Percentiles rank a stretch among this genome's conserved stretches.
These are phyloP conservation scores for Alternaria metachromatica DNA, from an alignment of 2,329 filamentous ascomycete species.

Conservation along the genomic window DNA sequence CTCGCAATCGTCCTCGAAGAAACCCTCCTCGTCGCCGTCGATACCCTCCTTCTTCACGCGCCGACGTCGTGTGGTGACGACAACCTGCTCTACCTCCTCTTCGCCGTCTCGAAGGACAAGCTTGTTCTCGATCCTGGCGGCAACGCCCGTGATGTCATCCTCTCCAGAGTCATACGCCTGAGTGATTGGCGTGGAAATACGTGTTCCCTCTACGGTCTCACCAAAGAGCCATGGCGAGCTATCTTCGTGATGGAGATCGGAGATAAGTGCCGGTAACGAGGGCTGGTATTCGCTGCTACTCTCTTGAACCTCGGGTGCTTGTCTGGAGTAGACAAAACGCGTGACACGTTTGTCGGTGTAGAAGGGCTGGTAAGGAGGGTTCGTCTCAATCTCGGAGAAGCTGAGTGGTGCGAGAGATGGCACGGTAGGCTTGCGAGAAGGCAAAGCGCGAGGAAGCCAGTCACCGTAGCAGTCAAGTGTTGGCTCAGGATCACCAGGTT, in stretches of 20 bases:
- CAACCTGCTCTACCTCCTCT: slow-evolving; percentile 74
- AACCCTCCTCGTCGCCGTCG: slow-evolving; percentile 70
- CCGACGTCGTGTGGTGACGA: slow-evolving; percentile 79
- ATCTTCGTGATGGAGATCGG: slow-evolving; percentile 46
- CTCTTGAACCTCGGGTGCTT: slow-evolving; percentile 21
- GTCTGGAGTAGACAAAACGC: slow-evolving; percentile 70
- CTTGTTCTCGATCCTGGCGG: slow-evolving; percentile 46
- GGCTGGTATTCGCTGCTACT: slow-evolving; percentile 35
- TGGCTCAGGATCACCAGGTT: slow-evolving; percentile 33
- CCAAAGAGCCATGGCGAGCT: slow-evolving; percentile 61
- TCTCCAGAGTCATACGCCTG: slow-evolving; percentile 46
- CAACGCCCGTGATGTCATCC: slow-evolving; percentile 58
- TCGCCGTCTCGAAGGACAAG: slow-evolving; percentile 61
- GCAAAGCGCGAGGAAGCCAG: slow-evolving; percentile 43
- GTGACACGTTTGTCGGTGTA: slow-evolving; percentile 86
- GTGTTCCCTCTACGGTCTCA: slow-evolving; percentile 55
- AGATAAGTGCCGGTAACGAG: slow-evolving; percentile 27
- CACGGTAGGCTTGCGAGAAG: slow-evolving; percentile 27
- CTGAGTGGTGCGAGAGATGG: slow-evolving; percentile 56
- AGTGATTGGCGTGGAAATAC: slow-evolving; percentile 50
- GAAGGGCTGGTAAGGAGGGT: slow-evolving; percentile 93
- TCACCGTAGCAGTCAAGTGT: slow-evolving; percentile 40
- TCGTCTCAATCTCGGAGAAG: slow-evolving; percentile 93
- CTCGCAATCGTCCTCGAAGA: slow-evolving; percentile 93
- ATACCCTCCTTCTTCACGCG: slow-evolving; percentile 57